phyloP scores from a whole-genome alignment of 169 alveolate species.

The Eimeria necatrix region DNA sequence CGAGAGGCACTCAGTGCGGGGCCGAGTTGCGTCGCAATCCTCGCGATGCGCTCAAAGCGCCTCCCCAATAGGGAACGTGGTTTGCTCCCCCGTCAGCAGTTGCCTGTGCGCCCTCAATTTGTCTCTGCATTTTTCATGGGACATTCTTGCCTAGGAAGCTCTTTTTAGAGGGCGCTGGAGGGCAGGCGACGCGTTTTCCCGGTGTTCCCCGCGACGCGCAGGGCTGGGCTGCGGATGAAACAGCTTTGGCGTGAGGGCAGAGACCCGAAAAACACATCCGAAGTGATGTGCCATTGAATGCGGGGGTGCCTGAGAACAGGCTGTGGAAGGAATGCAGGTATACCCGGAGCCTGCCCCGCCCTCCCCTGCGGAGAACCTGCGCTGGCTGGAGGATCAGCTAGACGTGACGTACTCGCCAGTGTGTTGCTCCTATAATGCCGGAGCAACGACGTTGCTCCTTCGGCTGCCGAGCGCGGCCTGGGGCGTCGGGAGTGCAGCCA shows the following conservation, averaged over 20 bases:
- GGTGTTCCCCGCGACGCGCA: conserved; percentile 52
- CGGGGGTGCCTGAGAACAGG: conserved; percentile 67
- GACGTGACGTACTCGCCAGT: conserved; percentile 79
- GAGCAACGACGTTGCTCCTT: conserved; percentile 64
- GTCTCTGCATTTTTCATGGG: conserved; percentile 56
- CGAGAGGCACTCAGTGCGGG: conserved; percentile 73
- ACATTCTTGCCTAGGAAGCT: conserved; percentile 65
- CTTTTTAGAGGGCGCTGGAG: conserved; percentile 41
- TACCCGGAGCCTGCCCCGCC: conserved; percentile 79
- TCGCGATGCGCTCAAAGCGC: conserved; percentile 71
- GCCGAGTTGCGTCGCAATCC: conserved; percentile 76
- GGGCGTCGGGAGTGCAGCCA: background rate
- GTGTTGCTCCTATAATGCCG: conserved; percentile 79
- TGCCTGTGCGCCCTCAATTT: conserved; percentile 47
- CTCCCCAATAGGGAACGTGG: conserved; percentile 71
- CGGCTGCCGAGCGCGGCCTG: conserved; percentile 67
- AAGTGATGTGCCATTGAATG: conserved; percentile 69
- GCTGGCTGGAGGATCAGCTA: conserved; percentile 76
- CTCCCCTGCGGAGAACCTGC: conserved; percentile 80
- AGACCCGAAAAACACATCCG: conserved; percentile 32
- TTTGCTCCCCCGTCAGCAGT: conserved; percentile 72
- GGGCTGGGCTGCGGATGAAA: conserved; percentile 72
- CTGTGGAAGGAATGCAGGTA: conserved; percentile 76
- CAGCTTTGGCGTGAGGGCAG: conserved; percentile 67
- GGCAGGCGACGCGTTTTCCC: conserved; percentile 35